A percentile compares a stretch with the other conserved stretches of the same genome.
These are phyloP conservation scores for Nevesoporus exiguus DNA, from an alignment of 768 basidiomycete species.

Conservation along the genomic window DNA sequence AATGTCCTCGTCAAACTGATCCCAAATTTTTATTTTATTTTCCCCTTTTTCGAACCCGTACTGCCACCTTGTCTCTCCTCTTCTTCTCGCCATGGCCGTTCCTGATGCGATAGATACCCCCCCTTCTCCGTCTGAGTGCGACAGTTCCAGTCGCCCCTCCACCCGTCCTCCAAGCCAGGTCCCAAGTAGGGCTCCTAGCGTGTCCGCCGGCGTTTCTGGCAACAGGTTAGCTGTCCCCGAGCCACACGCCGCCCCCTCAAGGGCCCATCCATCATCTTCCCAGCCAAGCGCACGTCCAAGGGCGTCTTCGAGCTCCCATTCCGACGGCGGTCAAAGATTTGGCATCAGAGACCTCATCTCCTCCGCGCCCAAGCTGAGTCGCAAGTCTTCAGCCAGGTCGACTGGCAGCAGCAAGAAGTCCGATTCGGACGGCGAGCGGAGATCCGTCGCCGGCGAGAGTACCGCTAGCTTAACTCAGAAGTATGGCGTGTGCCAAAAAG, in stretches of 20 bases:
- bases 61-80: slow-evolving; percentile 2
- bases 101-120: slow-evolving; percentile 41
- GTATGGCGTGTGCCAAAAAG: slow-evolving; percentile 95
- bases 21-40: neutral
- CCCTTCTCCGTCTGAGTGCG: slow-evolving; percentile 56
- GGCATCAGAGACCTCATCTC: slow-evolving; percentile 78
- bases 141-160: slow-evolving; percentile 58
- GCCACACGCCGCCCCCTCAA: slow-evolving; percentile 23
- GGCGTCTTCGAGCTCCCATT: slow-evolving; percentile 47
- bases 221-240: slow-evolving; percentile 31
- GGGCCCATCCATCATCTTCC: slow-evolving; percentile 20
- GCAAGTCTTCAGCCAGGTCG: slow-evolving; percentile 71
- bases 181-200: slow-evolving; percentile 39
- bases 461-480: slow-evolving; percentile 71
- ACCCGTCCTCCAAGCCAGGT: slow-evolving; percentile 59
- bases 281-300: slow-evolving; percentile 30
- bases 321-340: slow-evolving; percentile 70
- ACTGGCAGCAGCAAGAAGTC: slow-evolving; percentile 61
- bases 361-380: slow-evolving; percentile 67
- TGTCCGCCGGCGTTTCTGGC: slow-evolving; percentile 37
- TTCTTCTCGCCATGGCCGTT: slow-evolving; percentile 33
- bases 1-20: slow-evolving; percentile 16
- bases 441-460: slow-evolving; percentile 48
- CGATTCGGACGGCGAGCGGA: slow-evolving; percentile 55
- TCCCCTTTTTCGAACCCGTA: neutral